Conservation (phyloP, 73 alveolate genomes). For the Uronychia setigera region DNA sequence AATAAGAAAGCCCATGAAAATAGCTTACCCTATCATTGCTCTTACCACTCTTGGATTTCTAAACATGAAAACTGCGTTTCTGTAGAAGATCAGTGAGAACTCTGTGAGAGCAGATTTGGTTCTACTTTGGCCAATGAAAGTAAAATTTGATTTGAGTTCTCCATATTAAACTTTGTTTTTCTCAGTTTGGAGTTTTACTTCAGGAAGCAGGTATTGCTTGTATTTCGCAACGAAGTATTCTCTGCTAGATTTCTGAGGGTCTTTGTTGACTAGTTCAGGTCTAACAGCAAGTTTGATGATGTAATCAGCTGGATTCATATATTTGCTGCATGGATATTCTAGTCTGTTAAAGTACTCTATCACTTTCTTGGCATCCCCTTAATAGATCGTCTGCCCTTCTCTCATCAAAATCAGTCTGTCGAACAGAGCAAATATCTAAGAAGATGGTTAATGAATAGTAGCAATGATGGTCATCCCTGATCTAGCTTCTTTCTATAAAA, state of each 20-base stretch:
- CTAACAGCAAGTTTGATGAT: not conserved
- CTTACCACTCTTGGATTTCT: conserved; percentile 6
- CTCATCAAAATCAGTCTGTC: conserved; percentile 62
- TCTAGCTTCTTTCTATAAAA: conserved; percentile 44
- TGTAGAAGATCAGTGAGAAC: not conserved
- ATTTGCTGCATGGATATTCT: conserved; percentile 75
- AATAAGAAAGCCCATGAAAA: not conserved
- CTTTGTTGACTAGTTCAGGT: conserved; percentile 6
- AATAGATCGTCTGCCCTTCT: conserved; percentile 66
- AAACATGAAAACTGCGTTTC: not conserved
- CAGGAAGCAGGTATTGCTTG: not conserved
- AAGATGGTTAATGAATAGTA: conserved; percentile 80
- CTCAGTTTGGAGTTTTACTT: not conserved
- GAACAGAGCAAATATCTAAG: conserved; percentile 55
- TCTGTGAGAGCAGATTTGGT: not conserved
- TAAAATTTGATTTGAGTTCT: not conserved
- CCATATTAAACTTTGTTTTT: not conserved
- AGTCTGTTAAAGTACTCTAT: conserved; percentile 53
- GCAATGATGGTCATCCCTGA: conserved; percentile 64
- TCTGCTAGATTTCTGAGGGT: not conserved
- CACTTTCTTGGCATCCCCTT: conserved; percentile 63
- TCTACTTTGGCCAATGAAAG: not conserved
- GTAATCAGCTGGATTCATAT: conserved; percentile 82
- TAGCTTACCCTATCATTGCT: not conserved
- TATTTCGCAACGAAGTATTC: not conserved